Percentiles rank a stretch among this genome's conserved stretches.
Conservation (phyloP, 768 basidiomycete genomes). For the Fistulinella prunicolor region DNA sequence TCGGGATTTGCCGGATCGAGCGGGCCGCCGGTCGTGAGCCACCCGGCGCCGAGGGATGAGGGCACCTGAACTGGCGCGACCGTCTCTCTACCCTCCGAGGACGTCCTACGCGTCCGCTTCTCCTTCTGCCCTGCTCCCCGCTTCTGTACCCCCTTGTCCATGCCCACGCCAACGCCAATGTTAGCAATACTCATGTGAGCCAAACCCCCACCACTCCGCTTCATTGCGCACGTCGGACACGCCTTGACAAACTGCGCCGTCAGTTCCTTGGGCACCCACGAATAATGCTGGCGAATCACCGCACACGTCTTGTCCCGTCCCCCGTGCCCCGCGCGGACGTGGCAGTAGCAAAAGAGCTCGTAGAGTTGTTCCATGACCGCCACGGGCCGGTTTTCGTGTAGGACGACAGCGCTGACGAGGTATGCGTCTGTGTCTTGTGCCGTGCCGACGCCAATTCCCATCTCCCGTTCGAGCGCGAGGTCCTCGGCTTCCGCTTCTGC, state of each 20-base stretch:
- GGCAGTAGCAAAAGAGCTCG: slow-evolving; percentile 71
- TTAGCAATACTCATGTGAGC: slow-evolving; percentile 4
- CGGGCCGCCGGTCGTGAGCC: slow-evolving; percentile 26
- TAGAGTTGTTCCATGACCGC: slow-evolving; percentile 79
- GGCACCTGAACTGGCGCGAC: background rate
- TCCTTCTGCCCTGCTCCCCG: background rate
- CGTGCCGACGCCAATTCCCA: slow-evolving; percentile 17
- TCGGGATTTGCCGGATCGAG: slow-evolving; percentile 23
- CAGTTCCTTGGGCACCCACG: slow-evolving; percentile 84
- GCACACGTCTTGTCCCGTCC: slow-evolving; percentile 78
- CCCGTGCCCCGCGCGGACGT: slow-evolving; percentile 61
- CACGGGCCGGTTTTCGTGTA: slow-evolving; percentile 71
- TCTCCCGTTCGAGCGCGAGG: slow-evolving; percentile 16
- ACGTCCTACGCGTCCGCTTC: background rate
- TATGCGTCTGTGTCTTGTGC: too few species aligned
- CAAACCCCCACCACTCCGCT: slow-evolving; percentile 35
- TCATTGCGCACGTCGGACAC: slow-evolving; percentile 69
- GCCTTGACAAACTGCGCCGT: slow-evolving; percentile 73
- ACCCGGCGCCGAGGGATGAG: background rate
- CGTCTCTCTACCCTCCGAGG: background rate
- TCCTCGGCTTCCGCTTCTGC: background rate
- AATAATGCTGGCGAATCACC: slow-evolving; percentile 64
- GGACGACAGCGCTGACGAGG: slow-evolving; percentile 42
- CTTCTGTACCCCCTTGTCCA: background rate
- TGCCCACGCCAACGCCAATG: slow-evolving; percentile 5